A percentile compares a stretch with the other conserved stretches of the same genome.
Conservation (phyloP, 2,329 filamentous ascomycete genomes). For the Sarocladiaceae sp. region DNA sequence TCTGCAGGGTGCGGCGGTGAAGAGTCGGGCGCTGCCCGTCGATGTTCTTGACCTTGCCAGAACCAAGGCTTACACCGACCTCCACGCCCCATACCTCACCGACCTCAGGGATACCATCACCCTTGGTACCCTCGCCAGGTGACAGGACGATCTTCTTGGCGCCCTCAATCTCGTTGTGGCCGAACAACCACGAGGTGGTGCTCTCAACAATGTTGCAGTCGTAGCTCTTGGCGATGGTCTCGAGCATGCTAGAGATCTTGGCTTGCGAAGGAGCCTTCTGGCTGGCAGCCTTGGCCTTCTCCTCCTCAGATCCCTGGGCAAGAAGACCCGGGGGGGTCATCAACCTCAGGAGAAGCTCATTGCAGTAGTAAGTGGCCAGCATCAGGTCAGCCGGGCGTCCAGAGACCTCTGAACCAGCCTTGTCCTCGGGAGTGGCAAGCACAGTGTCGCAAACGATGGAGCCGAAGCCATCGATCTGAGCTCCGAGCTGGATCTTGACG, state of each 20-base stretch:
- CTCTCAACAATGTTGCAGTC: constrained; percentile 93
- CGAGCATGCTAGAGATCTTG: constrained; percentile 81
- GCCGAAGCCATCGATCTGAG: constrained; percentile 95
- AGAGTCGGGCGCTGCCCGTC: constrained; percentile 78
- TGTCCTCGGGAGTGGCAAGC: constrained; percentile 56
- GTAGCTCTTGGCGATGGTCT: constrained; percentile 89
- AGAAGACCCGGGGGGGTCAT: constrained; percentile 89
- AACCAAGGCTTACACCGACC: constrained; percentile 76
- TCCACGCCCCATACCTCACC: constrained; percentile 98
- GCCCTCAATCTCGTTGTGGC: constrained; percentile 95
- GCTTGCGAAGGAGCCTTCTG: constrained; percentile 80
- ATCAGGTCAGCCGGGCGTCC: constrained; percentile 83
- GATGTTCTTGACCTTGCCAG: constrained; percentile 91
- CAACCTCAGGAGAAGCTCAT: constrained; percentile 86
- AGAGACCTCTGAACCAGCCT: constrained; percentile 59
- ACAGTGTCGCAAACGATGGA: constrained; percentile 95
- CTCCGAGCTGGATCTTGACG: constrained; percentile 98
- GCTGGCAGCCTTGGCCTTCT: constrained; percentile 85
- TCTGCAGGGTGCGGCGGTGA: constrained; percentile 87
- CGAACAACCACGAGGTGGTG: constrained; percentile 96
- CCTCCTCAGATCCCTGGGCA: constrained; percentile 80
- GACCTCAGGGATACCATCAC: constrained; percentile 82
- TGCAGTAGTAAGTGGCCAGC: constrained; percentile 89
- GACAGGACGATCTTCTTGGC: constrained; percentile 96
- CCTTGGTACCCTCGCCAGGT: constrained; percentile 80